A percentile compares a stretch with the other conserved stretches of the same genome.
These are phyloP conservation scores for Tetratostichococcus sp. DNA, from an alignment of 139 green algal species.

Conservation along the genomic window DNA sequence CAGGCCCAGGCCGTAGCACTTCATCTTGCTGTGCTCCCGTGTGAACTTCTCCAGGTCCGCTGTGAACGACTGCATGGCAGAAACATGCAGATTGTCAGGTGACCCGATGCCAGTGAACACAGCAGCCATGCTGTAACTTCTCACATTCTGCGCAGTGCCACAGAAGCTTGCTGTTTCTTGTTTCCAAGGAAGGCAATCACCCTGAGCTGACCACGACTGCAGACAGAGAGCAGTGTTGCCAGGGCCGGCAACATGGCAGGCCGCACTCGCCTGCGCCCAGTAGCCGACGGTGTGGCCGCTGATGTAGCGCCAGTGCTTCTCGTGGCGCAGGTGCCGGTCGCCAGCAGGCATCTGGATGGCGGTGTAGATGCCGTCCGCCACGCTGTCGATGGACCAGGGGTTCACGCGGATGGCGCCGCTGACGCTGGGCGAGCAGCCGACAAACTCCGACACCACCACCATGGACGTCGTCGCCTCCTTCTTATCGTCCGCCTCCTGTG, in stretches of 20 bases:
- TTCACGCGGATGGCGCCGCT: conserved; percentile 94
- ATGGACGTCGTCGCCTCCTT: conserved; percentile 41
- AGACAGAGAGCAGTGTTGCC: too few relatives aligned
- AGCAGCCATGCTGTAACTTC: too few relatives aligned
- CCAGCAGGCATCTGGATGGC: conserved; percentile 38
- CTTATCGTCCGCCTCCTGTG: not conserved
- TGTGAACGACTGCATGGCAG: conserved; percentile 54
- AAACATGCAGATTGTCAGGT: not conserved
- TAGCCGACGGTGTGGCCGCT: conserved; percentile 87
- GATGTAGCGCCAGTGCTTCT: conserved; percentile 98
- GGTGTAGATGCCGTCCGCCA: conserved; percentile 86
- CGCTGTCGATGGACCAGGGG: conserved; percentile 89
- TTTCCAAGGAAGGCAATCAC: too few relatives aligned
- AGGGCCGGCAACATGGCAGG: too few relatives aligned
- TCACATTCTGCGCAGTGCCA: too few relatives aligned
- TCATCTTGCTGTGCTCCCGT: conserved; percentile 73
- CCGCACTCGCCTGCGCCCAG: conserved; percentile 71
- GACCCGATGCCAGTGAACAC: too few relatives aligned
- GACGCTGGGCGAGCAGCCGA: conserved; percentile 93
- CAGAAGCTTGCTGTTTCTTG: too few relatives aligned
- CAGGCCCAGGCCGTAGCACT: conserved; percentile 94
- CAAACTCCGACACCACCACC: conserved; percentile 96
- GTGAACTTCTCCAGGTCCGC: conserved; percentile 69
- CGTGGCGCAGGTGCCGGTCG: conserved; percentile 81
- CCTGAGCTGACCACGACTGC: too few relatives aligned